Conservation (phyloP, 164 flowering plant genomes). For the Magnolia sinica region DNA sequence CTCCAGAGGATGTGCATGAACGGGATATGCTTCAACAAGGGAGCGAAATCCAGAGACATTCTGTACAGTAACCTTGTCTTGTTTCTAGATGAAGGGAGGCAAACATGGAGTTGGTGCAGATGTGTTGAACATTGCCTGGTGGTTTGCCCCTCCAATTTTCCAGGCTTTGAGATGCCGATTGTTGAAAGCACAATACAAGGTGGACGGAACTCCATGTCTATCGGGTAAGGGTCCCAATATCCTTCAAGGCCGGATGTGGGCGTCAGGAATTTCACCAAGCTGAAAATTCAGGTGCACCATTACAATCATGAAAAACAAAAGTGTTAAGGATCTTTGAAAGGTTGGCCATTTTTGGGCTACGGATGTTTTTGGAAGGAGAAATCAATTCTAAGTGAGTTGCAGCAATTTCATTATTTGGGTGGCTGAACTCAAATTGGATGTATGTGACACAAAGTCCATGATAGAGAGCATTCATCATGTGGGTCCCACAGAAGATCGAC, state of each 20-base stretch:
- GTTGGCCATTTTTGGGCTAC: not conserved
- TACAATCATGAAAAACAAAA: not conserved
- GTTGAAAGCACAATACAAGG: slow-evolving; percentile 97
- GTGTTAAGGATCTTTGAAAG: not conserved
- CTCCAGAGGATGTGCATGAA: slow-evolving; percentile 85
- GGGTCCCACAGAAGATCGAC: too few relatives aligned
- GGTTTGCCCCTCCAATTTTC: slow-evolving; percentile 84
- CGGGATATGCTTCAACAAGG: slow-evolving; percentile 73
- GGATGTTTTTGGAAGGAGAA: not conserved
- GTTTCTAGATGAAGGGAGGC: slow-evolving; percentile 73
- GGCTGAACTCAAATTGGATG: too few relatives aligned
- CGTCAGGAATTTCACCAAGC: slow-evolving; percentile 92
- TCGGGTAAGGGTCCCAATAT: slow-evolving; percentile 98
- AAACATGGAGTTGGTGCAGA: slow-evolving; percentile 96
- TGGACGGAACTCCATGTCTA: slow-evolving; percentile 97
- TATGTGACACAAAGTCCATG: too few relatives aligned
- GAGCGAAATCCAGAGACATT: slow-evolving; percentile 98
- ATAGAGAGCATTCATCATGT: too few relatives aligned
- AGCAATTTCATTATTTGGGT: too few relatives aligned
- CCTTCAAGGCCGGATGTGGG: slow-evolving; percentile 96
- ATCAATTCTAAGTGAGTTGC: not conserved
- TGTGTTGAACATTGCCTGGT: slow-evolving; percentile 81
- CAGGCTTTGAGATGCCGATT: slow-evolving; percentile 95
- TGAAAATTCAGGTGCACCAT: slow-evolving; percentile 27
- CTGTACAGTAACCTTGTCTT: slow-evolving; percentile 84